Evolutionary conservation across 1,139 yeast genomes (phyloP), one percentile per base, ranked within the genome.

Genomic region (Kurtzmaniella natalensis): DNA sequence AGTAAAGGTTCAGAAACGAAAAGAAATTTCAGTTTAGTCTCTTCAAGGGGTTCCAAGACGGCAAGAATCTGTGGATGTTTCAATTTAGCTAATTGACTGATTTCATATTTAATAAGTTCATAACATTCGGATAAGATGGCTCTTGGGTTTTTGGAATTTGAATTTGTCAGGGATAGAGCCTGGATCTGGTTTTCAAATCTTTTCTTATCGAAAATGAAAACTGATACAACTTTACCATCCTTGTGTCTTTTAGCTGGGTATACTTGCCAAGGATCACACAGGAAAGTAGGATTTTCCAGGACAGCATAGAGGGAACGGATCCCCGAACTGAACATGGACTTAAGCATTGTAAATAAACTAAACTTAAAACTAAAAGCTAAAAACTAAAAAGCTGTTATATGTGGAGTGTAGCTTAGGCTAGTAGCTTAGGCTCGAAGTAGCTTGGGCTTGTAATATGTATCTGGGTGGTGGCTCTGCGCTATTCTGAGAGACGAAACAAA

Each of bases 21-120:
- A 39, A 83, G 51, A 47, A 88, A 72, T 38, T 85, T 75, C 47
- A 76, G 74, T 48, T 83, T 81, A 22, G 92, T 85, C 47, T 88
- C 95, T 53, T 92, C 97, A 39, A 89, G 57, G 0, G 94, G 94
- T 54, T 89, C 97, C 32, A 84, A 76, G 7, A 92, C 70, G 4
- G 89, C 80, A 31, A 92, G 61, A 28, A 92, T 70, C 43, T 86
- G 84, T 0, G 98, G 97, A 52, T 92, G 98, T 44, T 87, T 82
- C 44, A 89, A 64, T 54, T 82, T 84, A 21, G 94, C 77, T 50
- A 89, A 61, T 41, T 82, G 81, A 20, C 76, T 64, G 3, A 88
- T 82, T 48, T 87, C 73, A 34, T 44, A 50, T 44, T 59, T 65
- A 28, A 69, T 48, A 18, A 65, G 48, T 39, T 67, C 72, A 39